phyloP scores from a whole-genome alignment of 2,329 filamentous ascomycete species.

The Aspergillus spinulosporus region DNA sequence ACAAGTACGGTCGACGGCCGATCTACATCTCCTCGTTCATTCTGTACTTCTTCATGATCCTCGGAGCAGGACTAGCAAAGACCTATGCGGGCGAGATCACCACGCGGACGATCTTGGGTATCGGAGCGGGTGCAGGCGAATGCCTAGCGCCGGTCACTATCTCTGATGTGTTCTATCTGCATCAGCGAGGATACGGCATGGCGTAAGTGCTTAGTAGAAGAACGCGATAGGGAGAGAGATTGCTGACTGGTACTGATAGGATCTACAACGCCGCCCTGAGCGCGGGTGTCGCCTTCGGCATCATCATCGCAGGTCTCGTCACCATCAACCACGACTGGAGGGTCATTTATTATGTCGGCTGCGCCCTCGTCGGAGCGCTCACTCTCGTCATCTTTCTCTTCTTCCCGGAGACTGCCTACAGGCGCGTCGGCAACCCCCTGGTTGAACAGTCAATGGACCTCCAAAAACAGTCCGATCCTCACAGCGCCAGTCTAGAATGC shows the following conservation, averaged over 20 bases:
- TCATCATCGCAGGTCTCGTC: slow-evolving; percentile 36
- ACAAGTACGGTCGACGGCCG: slow-evolving; percentile 40
- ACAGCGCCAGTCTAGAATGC: background rate
- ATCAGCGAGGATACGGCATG: slow-evolving; percentile 11
- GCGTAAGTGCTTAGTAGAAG: background rate
- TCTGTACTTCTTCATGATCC: slow-evolving; percentile 35
- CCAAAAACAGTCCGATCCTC: background rate
- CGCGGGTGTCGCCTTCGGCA: slow-evolving; percentile 27
- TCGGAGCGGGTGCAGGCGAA: slow-evolving; percentile 56
- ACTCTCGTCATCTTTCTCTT: slow-evolving; percentile 7
- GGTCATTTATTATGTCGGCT: slow-evolving; percentile 25
- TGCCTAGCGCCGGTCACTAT: slow-evolving; percentile 52
- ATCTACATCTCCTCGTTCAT: slow-evolving; percentile 22
- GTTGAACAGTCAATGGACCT: background rate
- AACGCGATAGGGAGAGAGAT: too few relatives aligned
- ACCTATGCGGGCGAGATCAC: slow-evolving; percentile 29
- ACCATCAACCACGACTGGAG: slow-evolving; percentile 38
- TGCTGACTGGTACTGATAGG: too few relatives aligned
- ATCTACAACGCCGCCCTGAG: slow-evolving; percentile 27
- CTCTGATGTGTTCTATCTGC: slow-evolving; percentile 39
- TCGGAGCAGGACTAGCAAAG: slow-evolving; percentile 40
- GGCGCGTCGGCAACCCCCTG: background rate
- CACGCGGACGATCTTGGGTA: slow-evolving; percentile 37
- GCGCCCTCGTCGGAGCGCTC: slow-evolving; percentile 2
- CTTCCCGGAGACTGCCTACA: slow-evolving; percentile 13